Conservation (phyloP, 129 eudicot species). For the Arctium lappa region DNA sequence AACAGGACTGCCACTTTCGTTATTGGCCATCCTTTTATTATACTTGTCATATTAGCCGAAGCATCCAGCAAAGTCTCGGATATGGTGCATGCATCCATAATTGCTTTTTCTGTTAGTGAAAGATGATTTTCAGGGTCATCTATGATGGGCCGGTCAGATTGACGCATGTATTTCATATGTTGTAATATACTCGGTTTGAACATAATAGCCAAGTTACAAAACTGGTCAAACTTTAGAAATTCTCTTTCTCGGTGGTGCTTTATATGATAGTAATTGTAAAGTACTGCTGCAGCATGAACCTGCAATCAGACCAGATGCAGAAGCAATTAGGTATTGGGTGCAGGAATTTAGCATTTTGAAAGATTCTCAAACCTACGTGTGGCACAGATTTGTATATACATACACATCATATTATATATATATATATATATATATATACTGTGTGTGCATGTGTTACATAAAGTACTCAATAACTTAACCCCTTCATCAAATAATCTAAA, state of each 20-base stretch:
- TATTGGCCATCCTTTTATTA: constrained; percentile 49
- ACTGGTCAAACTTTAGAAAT: constrained; percentile 50
- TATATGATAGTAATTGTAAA: constrained; percentile 79
- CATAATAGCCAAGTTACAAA: constrained; percentile 66
- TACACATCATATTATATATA: not conserved
- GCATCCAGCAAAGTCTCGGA: constrained; percentile 59
- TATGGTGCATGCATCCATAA: constrained; percentile 69
- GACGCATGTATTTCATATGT: constrained; percentile 47
- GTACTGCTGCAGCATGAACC: constrained; percentile 87
- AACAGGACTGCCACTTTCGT: constrained; percentile 68
- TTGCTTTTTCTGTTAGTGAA: constrained; percentile 61
- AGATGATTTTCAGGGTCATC: constrained; percentile 43
- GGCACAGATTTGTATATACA: not conserved
- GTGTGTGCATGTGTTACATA: not conserved
- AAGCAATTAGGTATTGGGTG: not conserved
- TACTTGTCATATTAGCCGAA: constrained; percentile 33
- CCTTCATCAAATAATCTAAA: not conserved
- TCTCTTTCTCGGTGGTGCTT: constrained; percentile 42
- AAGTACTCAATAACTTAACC: not conserved
- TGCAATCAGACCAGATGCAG: constrained; percentile 16
- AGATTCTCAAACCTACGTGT: not conserved
- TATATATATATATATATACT: not conserved
- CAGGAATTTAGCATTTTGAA: not conserved
- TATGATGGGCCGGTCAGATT: constrained; percentile 17
- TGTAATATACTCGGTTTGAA: constrained; percentile 46